Percentiles rank a stretch among this genome's conserved stretches.
Conservation (phyloP, 768 basidiomycete genomes). For the Pholiota molesta region DNA sequence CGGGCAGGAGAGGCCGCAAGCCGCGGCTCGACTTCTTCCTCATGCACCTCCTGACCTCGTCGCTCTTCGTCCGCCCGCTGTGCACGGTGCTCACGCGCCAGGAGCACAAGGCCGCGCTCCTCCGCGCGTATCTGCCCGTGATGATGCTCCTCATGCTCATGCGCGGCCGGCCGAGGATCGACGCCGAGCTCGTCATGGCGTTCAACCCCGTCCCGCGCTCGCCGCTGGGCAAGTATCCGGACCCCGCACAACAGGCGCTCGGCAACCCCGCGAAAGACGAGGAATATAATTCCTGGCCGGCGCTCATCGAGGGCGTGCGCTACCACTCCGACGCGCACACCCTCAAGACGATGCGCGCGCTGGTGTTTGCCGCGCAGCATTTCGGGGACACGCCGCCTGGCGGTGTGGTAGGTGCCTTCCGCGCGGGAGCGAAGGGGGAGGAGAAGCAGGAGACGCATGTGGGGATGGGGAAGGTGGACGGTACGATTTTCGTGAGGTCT, state of each 20-base stretch:
- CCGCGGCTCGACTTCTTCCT: constrained; percentile 61
- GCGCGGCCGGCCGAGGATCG: constrained; percentile 57
- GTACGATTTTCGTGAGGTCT: constrained; percentile 58
- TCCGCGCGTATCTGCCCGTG: constrained; percentile 45
- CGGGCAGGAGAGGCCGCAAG: constrained; percentile 46
- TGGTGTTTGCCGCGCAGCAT: constrained; percentile 49
- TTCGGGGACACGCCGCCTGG: constrained; percentile 47
- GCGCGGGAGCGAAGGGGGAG: constrained; percentile 21
- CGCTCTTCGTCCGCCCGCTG: constrained; percentile 51
- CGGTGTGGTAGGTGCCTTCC: constrained; percentile 44
- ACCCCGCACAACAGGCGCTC: constrained; percentile 22
- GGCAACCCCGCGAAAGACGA: constrained; percentile 39
- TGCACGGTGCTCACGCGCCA: constrained; percentile 34
- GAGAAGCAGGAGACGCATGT: constrained; percentile 45
- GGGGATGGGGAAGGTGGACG: constrained; percentile 50
- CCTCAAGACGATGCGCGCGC: constrained; percentile 49
- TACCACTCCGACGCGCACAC: constrained; percentile 58
- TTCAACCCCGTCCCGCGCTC: constrained; percentile 45
- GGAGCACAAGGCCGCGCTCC: constrained; percentile 44
- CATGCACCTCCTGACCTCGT: constrained; percentile 59
- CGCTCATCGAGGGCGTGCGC: constrained; percentile 44
- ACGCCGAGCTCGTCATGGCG: constrained; percentile 48
- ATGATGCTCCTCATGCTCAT: constrained; percentile 32
- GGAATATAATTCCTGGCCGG: constrained; percentile 55
- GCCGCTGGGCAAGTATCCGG: constrained; percentile 23